A percentile compares a stretch with the other conserved stretches of the same genome.
Conservation (phyloP, 108 stramenopile genomes). For the Nitzschia sp. region DNA sequence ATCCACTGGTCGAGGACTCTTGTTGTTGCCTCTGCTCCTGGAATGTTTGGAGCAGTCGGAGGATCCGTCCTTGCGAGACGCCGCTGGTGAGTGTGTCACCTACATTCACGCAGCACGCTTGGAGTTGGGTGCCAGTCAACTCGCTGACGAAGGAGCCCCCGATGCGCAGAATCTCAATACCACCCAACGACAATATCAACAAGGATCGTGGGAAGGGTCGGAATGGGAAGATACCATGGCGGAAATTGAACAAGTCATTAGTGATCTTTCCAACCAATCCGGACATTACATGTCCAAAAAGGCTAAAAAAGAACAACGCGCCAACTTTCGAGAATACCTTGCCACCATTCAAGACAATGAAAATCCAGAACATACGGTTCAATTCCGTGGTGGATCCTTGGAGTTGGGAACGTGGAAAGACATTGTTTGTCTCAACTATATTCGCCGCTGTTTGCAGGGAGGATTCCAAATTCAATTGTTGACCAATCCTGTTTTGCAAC, state of each 20-base stretch:
- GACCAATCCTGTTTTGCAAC: slow-evolving; percentile 75
- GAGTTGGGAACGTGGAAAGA: slow-evolving; percentile 66
- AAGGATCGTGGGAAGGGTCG: slow-evolving; percentile 81
- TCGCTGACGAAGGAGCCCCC: slow-evolving; percentile 31
- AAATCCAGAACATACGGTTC: slow-evolving; percentile 54
- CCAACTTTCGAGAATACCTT: slow-evolving; percentile 81
- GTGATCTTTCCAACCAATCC: slow-evolving; percentile 66
- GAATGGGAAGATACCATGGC: slow-evolving; percentile 78
- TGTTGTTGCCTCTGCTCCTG: slow-evolving; percentile 50
- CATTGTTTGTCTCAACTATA: slow-evolving; percentile 74
- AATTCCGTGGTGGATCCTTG: slow-evolving; percentile 62
- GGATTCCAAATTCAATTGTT: slow-evolving; percentile 81
- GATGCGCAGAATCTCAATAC: slow-evolving; percentile 28
- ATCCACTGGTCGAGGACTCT: slow-evolving; percentile 61
- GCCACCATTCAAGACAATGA: slow-evolving; percentile 81
- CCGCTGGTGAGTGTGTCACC: slow-evolving; percentile 78
- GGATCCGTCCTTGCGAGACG: slow-evolving; percentile 31
- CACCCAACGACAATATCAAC: slow-evolving; percentile 50
- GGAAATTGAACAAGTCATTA: slow-evolving; percentile 72
- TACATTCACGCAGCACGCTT: slow-evolving; percentile 78
- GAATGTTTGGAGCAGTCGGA: slow-evolving; percentile 59
- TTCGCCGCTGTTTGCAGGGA: slow-evolving; percentile 80
- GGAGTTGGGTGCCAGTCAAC: slow-evolving; percentile 51
- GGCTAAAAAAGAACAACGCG: slow-evolving; percentile 74
- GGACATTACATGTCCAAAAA: slow-evolving; percentile 79